Base-by-base conservation (phyloP, 1,284 basidiomycete species). In the Ustilago cynodontis region DNA sequence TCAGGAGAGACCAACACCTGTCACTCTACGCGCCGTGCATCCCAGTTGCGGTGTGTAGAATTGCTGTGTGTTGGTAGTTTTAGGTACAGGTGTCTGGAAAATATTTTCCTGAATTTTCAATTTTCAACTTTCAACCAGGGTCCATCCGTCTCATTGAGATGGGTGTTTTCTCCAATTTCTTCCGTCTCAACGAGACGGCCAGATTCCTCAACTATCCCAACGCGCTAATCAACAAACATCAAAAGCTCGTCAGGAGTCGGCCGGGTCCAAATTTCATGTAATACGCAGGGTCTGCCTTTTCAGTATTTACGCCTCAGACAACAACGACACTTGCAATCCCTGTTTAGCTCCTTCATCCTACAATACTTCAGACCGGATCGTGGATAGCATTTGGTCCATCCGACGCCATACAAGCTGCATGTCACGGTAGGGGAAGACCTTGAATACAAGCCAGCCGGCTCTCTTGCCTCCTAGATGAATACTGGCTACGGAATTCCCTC, bases 401-500 rank as follows among this genome's bases (percentile, higher is more conserved):
- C 20, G 41, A 43, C 41, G 6, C 7, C 20, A 18, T 1, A 20
- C 13, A 14, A 43, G 5, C n/a, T 22, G n/a, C 14, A 55, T 26
- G 33, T 22, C 8, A 8, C 7, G 14, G 16, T 24, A n/a, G 14
- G 18, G 33, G 26, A 24, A 31, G 24, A 18, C 33, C 9, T n/a
- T n/a, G n/a, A 14, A 45, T 7, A 22, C 10, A 6, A n/a, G 14
- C 26, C 18, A 16, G 28, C 41, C 13, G 31, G n/a, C 43, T 29
- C 22, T 14, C 37, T 50, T 11, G 16, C 41, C 3, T 20, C 3
- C 55, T 53, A 24, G 14, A 76, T 76, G 72, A 76, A 76, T 37
- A 67, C 64, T 9, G 68, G 72, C 24, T 76, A 76, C 41, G 68
- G 68, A 16, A 65, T 76, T 60, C 72, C 72, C 6, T 66, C 68